Evolutionary conservation across 768 basidiomycete genomes (phyloP).

Genomic region (Roridomyces roridus): DNA sequence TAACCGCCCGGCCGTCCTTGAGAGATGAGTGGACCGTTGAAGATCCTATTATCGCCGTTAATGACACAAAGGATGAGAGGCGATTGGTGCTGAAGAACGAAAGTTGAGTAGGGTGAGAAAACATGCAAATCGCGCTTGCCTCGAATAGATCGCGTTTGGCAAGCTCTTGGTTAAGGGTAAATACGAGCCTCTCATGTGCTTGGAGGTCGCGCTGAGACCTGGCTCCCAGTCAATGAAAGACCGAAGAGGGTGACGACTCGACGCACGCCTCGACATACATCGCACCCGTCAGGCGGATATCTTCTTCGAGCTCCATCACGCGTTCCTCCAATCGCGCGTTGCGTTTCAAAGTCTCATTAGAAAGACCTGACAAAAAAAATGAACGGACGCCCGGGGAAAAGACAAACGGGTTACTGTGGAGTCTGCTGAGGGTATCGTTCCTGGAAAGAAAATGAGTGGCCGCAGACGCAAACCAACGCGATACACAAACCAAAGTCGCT

Average conservation of each 20-base stretch:
- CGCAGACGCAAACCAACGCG: background rate
- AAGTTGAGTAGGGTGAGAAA: background rate
- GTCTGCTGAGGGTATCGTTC: constrained; percentile 69
- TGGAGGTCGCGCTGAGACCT: constrained; percentile 63
- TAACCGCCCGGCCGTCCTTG: constrained; percentile 74
- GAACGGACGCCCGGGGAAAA: background rate
- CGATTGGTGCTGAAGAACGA: constrained; percentile 55
- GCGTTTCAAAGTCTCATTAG: constrained; percentile 64
- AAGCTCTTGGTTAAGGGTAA: constrained; percentile 69
- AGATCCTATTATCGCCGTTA: constrained; percentile 75
- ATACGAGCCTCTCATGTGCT: constrained; percentile 71
- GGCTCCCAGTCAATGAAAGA: background rate
- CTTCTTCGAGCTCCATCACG: constrained; percentile 68
- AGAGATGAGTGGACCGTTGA: constrained; percentile 60
- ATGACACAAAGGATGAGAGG: constrained; percentile 78
- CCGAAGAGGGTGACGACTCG: background rate
- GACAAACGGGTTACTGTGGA: constrained; percentile 55
- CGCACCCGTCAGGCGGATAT: constrained; percentile 77
- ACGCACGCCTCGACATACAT: constrained; percentile 62
- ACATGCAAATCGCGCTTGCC: constrained; percentile 35
- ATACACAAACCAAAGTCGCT: constrained; percentile 63
- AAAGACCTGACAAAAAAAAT: constrained; percentile 54
- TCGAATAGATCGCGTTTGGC: constrained; percentile 61
- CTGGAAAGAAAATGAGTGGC: constrained; percentile 39
- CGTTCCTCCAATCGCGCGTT: constrained; percentile 69